Evolutionary conservation across 306 rosid genomes (phyloP).

Genomic region (Amphicarpaea edgeworthii): DNA sequence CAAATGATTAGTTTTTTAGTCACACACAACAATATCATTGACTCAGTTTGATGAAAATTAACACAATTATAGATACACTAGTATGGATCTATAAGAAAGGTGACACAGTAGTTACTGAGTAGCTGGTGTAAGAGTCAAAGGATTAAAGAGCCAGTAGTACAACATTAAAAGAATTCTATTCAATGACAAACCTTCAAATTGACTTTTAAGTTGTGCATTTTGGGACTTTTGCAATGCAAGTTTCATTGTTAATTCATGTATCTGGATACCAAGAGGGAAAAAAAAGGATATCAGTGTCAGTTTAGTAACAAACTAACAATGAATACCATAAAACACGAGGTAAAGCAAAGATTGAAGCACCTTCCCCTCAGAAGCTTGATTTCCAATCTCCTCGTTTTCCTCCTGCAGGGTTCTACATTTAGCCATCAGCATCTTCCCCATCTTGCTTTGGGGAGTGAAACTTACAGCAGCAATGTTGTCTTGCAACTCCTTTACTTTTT

Average conservation of each 20-base stretch:
- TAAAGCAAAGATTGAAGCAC: constrained; percentile 45
- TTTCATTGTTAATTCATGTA: constrained; percentile 81
- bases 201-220: constrained; percentile 76
- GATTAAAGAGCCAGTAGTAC: constrained; percentile 24
- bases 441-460: constrained; percentile 93
- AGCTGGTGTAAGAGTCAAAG: constrained; percentile 6
- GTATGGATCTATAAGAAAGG: constrained; percentile 27
- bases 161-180: constrained; percentile 37
- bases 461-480: constrained; percentile 83
- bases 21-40: not conserved
- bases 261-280: constrained; percentile 54
- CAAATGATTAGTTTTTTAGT: constrained; percentile 14
- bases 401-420: constrained; percentile 97
- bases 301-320: too few species aligned
- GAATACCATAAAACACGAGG: too few species aligned
- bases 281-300: too few species aligned
- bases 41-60: constrained; percentile 18
- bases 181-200: constrained; percentile 78
- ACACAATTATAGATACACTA: constrained; percentile 34
- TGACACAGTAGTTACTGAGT: constrained; percentile 23
- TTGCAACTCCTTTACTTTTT: constrained; percentile 87
- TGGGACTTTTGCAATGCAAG: constrained; percentile 90
- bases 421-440: constrained; percentile 98
- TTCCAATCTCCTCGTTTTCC: constrained; percentile 98
- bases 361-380: constrained; percentile 99